Evolutionary conservation across 768 basidiomycete species (phyloP).

Genomic region (Kwoniella dejecticola): DNA sequence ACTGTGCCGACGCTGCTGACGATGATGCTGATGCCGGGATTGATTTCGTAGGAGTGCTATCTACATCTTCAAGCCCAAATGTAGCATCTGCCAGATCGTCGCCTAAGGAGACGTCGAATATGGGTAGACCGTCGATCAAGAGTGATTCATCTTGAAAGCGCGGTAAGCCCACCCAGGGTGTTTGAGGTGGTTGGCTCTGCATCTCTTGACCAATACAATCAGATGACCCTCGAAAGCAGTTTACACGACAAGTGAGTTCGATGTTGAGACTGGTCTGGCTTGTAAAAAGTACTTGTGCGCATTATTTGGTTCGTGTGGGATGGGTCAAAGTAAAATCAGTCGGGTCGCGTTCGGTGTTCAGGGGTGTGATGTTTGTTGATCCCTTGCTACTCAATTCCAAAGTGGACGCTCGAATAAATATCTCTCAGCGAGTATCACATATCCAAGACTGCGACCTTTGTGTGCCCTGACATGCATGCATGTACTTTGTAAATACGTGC

Average conservation of each 20-base stretch:
- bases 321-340: conserved; percentile 21
- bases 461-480: background rate
- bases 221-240: no score
- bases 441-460: background rate
- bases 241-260: no score
- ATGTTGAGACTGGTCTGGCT: no score
- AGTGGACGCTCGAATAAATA: background rate
- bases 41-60: no score
- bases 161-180: conserved; percentile 9
- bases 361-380: conserved; percentile 1
- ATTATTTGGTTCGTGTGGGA: background rate
- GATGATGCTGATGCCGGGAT: no score
- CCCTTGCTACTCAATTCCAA: background rate
- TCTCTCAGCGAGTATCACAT: background rate
- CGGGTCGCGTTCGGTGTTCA: conserved; percentile 4
- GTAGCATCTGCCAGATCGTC: background rate
- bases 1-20: no score
- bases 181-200: conserved; percentile 6
- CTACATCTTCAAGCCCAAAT: background rate
- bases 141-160: conserved; percentile 14
- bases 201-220: no score
- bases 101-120: conserved; percentile 6
- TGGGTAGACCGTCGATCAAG: conserved; percentile 5
- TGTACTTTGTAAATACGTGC: no score
- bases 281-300: no score